phyloP scores from a whole-genome alignment of 306 rosid species.

The Herpetospermum pedunculosum region DNA sequence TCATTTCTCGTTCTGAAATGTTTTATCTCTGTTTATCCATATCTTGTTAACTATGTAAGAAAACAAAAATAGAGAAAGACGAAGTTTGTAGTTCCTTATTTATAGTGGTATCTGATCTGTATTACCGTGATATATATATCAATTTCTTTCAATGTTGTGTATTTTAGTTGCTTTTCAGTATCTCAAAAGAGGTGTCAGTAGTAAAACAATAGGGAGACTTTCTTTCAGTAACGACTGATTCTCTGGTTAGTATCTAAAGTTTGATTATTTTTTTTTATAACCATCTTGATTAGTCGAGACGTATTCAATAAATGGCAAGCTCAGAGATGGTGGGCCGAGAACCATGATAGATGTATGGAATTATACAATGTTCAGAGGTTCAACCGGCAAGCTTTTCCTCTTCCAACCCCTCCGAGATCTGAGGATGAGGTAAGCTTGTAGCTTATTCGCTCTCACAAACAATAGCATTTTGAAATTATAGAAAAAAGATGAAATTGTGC shows the following conservation, averaged over 20 bases:
- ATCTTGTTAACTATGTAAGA: neutral
- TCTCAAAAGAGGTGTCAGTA: neutral
- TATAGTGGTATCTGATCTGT: neutral
- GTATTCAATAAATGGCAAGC: conserved; percentile 93
- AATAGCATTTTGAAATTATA: neutral
- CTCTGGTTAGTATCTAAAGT: neutral
- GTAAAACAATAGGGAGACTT: neutral
- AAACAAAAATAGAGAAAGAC: neutral
- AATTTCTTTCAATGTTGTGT: neutral
- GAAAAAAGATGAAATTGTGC: neutral
- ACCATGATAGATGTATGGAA: conserved; percentile 88
- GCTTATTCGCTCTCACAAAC: conserved; percentile 2
- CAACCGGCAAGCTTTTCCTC: conserved; percentile 74
- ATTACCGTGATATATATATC: neutral
- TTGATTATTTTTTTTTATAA: neutral
- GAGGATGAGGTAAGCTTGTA: conserved; percentile 68
- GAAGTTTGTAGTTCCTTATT: neutral
- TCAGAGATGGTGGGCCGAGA: conserved; percentile 94
- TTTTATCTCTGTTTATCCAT: neutral
- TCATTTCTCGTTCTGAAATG: neutral
- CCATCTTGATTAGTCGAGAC: conserved; percentile 53
- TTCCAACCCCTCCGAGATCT: conserved; percentile 86
- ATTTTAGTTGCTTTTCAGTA: neutral
- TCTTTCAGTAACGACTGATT: neutral
- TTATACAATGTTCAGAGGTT: conserved; percentile 92